Evolutionary conservation across 371 early-diverging fungal species (phyloP).

Genomic region (Capniomyces stellatus): DNA sequence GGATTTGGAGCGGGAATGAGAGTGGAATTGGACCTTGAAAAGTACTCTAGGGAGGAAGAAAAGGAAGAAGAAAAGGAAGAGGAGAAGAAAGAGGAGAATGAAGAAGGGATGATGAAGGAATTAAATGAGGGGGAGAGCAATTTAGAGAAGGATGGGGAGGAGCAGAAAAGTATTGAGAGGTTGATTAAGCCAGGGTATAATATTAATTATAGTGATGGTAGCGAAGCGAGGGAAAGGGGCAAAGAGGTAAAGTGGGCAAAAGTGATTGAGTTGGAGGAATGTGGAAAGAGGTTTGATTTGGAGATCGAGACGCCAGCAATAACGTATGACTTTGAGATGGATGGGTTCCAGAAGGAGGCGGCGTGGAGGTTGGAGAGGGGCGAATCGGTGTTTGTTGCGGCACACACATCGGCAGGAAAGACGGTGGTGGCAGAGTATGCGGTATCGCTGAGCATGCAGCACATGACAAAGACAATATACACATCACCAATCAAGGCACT

Average conservation of each 20-base stretch:
- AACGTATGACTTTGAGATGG: constrained; percentile 86
- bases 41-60: neutral
- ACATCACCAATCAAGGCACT: constrained; percentile 99
- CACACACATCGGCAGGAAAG: constrained; percentile 99
- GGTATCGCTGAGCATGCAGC: constrained; percentile 77
- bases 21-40: neutral
- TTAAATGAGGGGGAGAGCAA: neutral
- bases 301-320: constrained; percentile 24
- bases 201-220: too few relatives aligned
- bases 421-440: constrained; percentile 99
- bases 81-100: neutral
- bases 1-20: neutral
- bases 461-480: constrained; percentile 96
- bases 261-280: constrained; percentile 62
- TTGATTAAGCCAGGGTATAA: neutral
- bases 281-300: constrained; percentile 70
- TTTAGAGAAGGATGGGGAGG: neutral
- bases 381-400: constrained; percentile 96
- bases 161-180: neutral
- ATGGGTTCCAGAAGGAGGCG: constrained; percentile 97
- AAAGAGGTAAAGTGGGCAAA: constrained; percentile 71
- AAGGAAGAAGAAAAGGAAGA: neutral
- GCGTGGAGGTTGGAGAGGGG: constrained; percentile 90
- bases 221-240: neutral
- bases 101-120: neutral